Evolutionary conservation across 768 basidiomycete genomes (phyloP), one percentile per base, ranked within the genome.

Genomic region (Galerina sulciceps): DNA sequence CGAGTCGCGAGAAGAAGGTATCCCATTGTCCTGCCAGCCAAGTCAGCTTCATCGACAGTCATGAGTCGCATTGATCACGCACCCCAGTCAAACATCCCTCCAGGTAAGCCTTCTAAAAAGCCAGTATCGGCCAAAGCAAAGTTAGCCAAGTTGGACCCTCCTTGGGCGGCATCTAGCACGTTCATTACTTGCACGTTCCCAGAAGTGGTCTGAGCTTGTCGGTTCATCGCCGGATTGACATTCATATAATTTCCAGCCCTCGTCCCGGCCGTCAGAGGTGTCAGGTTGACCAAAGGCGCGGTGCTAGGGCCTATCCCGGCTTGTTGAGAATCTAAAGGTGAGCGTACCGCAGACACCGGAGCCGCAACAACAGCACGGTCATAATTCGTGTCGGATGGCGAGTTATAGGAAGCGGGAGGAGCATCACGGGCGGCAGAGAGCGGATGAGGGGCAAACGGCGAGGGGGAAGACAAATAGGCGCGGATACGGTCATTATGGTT

Each of bases 21-120:
- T 92, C 91, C 91, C 91, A 93, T 77, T 91, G 90, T 43, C 85
- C 91, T 93, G 68, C 44, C 61, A 50, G 58, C 52, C 8, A 47
- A 61, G 62, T 35, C 43, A 37, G 8, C 10, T 26, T 31, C n/a
- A 13, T 17, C 22, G 34, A 18, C 18, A 45, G 8, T 38, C 36
- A 0, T n/a, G 20, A 42, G 23, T 13, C 20, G 50, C 47, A 41
- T 38, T 50, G 51, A 42, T 13, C 20, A 76, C 79, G 64, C 65
- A 91, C 91, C 85, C 90, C 90, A 94, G 71, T 93, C 91, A 73
- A 92, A 94, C 90, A 94, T 93, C 17, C 84, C 82, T 3, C 87
- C 88, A 42, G 92, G 92, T 52, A 94, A 85, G 1, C 90, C 90
- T 59, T 92, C 90, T 70, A 94, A 75, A 55, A 90, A 82, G 15